phyloP scores from a whole-genome alignment of 2,329 filamentous ascomycete genomes.

The Aspergillus sp. region DNA sequence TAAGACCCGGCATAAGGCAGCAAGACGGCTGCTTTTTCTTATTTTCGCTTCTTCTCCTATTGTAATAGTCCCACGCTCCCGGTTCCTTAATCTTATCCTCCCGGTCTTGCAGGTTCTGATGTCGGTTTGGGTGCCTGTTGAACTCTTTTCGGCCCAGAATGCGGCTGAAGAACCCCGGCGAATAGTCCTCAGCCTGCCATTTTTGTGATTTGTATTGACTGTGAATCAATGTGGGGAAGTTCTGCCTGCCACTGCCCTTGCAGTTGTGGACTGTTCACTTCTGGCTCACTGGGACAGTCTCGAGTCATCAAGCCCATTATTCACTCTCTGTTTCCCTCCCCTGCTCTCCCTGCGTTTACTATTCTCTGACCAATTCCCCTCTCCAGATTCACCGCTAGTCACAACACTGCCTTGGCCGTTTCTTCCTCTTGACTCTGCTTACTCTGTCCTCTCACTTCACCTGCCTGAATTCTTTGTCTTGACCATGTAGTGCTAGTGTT shows the following conservation, averaged over 20 bases:
- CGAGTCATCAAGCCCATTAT: neutral
- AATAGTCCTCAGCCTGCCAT: neutral
- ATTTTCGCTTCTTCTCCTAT: neutral
- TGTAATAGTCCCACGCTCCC: neutral
- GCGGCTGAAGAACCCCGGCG: neutral
- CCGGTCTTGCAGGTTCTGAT: neutral
- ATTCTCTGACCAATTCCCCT: conserved; percentile 7
- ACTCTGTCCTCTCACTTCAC: neutral
- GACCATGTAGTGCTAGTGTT: conserved; percentile 15
- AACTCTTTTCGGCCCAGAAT: neutral
- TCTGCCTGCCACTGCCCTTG: conserved; percentile 11
- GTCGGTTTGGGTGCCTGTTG: neutral
- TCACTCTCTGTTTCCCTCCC: neutral
- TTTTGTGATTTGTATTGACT: neutral
- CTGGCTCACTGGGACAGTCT: neutral
- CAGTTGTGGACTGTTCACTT: neutral
- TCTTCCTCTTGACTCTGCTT: neutral
- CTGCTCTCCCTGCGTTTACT: conserved; percentile 16
- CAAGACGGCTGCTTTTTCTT: neutral
- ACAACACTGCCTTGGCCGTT: conserved; percentile 6
- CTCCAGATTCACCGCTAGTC: conserved; percentile 19
- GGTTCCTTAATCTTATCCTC: neutral
- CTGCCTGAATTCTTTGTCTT: neutral
- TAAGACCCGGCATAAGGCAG: conserved; percentile 14
- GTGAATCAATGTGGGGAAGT: neutral